Evolutionary conservation across 306 rosid genomes (phyloP), one percentile per base, ranked within the genome.

Genomic region (Cucurbita moschata): DNA sequence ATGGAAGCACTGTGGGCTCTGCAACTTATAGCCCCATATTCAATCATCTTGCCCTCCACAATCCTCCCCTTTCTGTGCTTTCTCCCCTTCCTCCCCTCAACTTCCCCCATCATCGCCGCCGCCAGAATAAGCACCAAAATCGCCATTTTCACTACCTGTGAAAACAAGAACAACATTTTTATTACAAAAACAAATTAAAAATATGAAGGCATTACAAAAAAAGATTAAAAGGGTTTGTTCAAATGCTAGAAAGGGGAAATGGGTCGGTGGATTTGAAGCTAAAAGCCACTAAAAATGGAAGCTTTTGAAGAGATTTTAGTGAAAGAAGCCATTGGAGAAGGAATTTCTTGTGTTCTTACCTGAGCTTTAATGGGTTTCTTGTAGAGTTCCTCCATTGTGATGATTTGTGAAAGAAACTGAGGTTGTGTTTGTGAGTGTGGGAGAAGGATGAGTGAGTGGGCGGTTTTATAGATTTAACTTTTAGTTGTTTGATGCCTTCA

Each of bases 1-100:
- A 84, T n/a, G 0, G 85, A 81, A 18, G 83, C 88, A 39, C 78
- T 81, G 71, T 81, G 85, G 21, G 80, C 83, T 66, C 88, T 84
- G 75, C 88, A 84, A 35, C 70, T 84, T 44, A 81, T 79, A 15
- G 85, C 88, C 5, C 59, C 56, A 79, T 81, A 84, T 74, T 79
- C 83, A 40, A 78, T 73, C 7, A 23, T 39, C 39, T 71, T 67
- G 1, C 55, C 49, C 18, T 42, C 82, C 10, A 71, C 42, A 50
- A 42, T 62, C 42, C 39, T 59, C 35, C 7, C 16, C 52, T 14
- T 65, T 65, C 5, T 65, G 43, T 0, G 14, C 67, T 42, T 52
- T 16, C n/a, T 52, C n/a, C 56, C 21, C 5, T 1, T 79, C 23
- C 71, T 57, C 23, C 37, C 46, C 52, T 71, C 8, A 40, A 74